A percentile compares a stretch with the other conserved stretches of the same genome.
Evolutionary conservation across 305 asterid species (phyloP).

Genomic region (Striga hermonthica): DNA sequence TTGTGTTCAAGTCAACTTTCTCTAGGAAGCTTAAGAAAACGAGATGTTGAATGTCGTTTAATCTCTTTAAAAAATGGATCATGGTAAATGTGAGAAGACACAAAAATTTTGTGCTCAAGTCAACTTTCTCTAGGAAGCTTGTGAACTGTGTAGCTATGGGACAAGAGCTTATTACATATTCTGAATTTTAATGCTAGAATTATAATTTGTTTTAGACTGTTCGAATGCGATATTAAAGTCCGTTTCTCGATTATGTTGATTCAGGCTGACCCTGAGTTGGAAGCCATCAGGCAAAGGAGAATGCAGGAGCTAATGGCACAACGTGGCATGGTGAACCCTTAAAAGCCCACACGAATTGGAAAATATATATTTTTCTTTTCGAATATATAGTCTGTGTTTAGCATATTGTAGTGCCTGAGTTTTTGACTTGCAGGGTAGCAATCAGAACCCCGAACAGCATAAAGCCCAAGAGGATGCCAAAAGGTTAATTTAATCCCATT

Average conservation of each 20-base stretch:
- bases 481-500: constrained; percentile 47
- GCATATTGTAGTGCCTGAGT: constrained; percentile 10
- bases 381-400: background rate
- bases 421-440: constrained; percentile 51
- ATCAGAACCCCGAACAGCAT: constrained; percentile 69
- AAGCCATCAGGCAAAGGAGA: constrained; percentile 91
- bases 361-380: background rate
- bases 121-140: no score
- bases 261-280: constrained; percentile 92
- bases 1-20: no score
- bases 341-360: background rate
- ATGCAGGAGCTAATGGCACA: constrained; percentile 97
- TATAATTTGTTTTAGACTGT: no score
- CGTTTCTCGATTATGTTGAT: background rate
- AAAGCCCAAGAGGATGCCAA: constrained; percentile 88
- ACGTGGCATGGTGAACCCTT: constrained; percentile 46
- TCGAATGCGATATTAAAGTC: no score
- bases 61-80: no score
- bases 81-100: no score
- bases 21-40: no score
- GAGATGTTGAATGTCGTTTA: no score
- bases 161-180: no score
- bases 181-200: no score
- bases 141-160: no score
- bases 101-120: no score